Evolutionary conservation across 306 rosid genomes (phyloP).

Genomic region (Cucurbita ficifolia): DNA sequence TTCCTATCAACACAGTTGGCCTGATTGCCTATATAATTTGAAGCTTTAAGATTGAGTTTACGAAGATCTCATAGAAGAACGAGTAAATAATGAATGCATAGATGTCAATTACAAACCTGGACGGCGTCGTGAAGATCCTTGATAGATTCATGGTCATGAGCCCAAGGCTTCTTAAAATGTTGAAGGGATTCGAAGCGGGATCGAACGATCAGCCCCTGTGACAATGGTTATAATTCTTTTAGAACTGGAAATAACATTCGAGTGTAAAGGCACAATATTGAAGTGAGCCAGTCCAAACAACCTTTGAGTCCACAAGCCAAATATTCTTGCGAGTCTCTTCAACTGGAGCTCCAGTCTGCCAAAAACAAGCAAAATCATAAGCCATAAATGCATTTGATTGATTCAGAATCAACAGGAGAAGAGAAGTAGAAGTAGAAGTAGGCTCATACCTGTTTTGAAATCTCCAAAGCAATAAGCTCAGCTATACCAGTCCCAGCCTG

Average conservation of each 20-base stretch:
- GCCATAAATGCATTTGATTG: neutral
- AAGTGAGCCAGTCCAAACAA: slow-evolving; percentile 10
- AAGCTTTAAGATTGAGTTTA: slow-evolving; percentile 10
- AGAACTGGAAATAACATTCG: neutral
- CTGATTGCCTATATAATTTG: slow-evolving; percentile 58
- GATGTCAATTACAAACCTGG: slow-evolving; percentile 32
- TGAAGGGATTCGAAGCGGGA: slow-evolving; percentile 74
- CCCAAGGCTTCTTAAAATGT: slow-evolving; percentile 95
- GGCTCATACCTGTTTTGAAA: slow-evolving; percentile 78
- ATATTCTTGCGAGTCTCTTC: slow-evolving; percentile 84
- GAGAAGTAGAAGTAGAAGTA: neutral
- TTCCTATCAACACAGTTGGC: slow-evolving; percentile 84
- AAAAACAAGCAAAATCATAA: neutral
- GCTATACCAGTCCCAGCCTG: slow-evolving; percentile 99
- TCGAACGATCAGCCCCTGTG: slow-evolving; percentile 74
- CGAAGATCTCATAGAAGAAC: neutral
- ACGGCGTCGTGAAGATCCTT: slow-evolving; percentile 66
- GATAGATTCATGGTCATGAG: slow-evolving; percentile 81
- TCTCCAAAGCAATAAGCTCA: slow-evolving; percentile 90
- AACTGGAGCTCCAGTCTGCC: slow-evolving; percentile 62
- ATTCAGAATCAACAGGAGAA: neutral
- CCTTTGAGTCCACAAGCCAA: slow-evolving; percentile 98
- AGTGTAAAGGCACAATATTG: neutral
- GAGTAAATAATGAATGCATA: neutral
- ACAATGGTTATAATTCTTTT: slow-evolving; percentile 8